Conservation (phyloP, 2,329 filamentous ascomycete species). For the Ophiostoma sp. region DNA sequence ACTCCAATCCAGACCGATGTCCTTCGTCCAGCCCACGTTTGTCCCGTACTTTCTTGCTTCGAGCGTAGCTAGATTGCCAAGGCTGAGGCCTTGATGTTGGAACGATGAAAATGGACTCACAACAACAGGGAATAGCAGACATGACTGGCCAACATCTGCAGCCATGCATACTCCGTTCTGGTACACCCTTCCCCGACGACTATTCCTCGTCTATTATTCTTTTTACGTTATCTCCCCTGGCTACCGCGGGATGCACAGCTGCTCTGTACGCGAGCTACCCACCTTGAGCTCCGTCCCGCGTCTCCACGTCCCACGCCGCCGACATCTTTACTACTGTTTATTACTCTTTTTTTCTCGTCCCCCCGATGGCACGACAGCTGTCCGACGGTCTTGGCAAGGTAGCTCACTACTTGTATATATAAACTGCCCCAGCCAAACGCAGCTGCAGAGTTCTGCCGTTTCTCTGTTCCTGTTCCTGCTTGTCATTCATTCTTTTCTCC, state of each 20-base stretch:
- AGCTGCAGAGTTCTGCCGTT: not conserved
- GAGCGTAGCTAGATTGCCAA: not conserved
- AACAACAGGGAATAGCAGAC: not conserved
- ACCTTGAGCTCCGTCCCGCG: not conserved
- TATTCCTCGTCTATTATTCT: not conserved
- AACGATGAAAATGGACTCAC: not conserved
- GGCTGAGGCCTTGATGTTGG: not conserved
- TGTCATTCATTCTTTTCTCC: not conserved
- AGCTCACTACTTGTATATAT: not conserved
- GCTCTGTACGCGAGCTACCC: not conserved
- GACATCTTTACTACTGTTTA: not conserved
- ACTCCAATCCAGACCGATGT: not conserved
- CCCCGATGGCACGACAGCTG: not conserved
- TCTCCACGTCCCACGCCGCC: not conserved
- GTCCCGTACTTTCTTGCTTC: not conserved
- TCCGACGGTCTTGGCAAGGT: not conserved
- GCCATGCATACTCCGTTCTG: not conserved
- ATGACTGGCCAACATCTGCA: not conserved
- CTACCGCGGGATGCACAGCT: not conserved
- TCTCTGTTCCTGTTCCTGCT: not conserved
- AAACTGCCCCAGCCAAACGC: not conserved
- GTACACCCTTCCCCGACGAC: not conserved
- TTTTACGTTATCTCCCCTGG: constrained; percentile 6
- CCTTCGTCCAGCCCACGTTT: no score
- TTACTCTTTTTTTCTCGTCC: not conserved